Conservation (phyloP, 345 rosid species). For the Lumnitzera littorea region DNA sequence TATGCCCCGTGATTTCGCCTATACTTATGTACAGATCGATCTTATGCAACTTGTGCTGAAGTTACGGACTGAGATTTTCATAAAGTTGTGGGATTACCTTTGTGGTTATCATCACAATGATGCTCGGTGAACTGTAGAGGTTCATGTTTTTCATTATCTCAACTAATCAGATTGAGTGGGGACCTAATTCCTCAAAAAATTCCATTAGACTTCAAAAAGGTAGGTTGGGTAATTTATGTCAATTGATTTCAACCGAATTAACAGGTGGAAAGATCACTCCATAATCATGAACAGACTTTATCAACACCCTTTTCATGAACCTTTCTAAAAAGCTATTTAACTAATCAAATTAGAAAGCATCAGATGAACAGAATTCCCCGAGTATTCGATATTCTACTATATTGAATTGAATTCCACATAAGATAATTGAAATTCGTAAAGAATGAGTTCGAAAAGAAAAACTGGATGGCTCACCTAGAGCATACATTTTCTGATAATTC, state of each 20-base stretch:
- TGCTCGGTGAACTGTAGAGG: conserved; percentile 3
- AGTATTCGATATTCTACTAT: too few species aligned
- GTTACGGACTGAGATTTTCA: neutral
- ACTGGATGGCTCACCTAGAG: conserved; percentile 54
- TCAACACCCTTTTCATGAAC: neutral
- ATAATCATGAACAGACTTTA: neutral
- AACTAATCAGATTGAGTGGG: conserved; percentile 29
- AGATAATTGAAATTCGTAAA: too few species aligned
- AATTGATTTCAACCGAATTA: conserved; percentile 4
- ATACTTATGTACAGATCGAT: too few species aligned
- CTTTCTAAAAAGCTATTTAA: neutral
- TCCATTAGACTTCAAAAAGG: conserved; percentile 8
- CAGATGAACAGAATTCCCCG: too few species aligned
- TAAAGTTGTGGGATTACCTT: neutral
- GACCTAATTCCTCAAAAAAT: conserved; percentile 4
- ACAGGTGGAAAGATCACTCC: neutral
- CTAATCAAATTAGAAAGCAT: neutral
- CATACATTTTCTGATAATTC: conserved; percentile 89
- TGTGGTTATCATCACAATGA: conserved; percentile 14
- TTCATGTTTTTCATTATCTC: conserved; percentile 15
- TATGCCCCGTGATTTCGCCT: too few species aligned
- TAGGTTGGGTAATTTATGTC: conserved; percentile 11
- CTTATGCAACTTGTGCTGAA: too few species aligned
- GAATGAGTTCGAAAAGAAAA: too few species aligned
- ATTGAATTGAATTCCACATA: too few species aligned